Conservation (phyloP, 2,329 filamentous ascomycete species). For the Didymella pomorum region DNA sequence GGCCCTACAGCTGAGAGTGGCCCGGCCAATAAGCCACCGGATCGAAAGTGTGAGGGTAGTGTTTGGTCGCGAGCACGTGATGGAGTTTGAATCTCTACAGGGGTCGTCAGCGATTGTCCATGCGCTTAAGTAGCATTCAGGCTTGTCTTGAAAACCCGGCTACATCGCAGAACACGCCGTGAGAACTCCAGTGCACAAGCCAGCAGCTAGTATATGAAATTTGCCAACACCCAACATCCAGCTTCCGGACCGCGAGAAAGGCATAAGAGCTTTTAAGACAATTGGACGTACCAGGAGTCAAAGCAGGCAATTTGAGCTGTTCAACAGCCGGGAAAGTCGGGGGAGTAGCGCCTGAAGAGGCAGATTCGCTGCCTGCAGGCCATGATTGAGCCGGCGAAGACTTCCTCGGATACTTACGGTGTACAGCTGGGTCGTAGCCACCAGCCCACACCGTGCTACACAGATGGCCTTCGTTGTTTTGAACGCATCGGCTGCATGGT, state of each 20-base stretch:
- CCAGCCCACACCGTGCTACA: slow-evolving; percentile 46
- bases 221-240: not conserved
- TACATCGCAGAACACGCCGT: not conserved
- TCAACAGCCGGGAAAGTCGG: slow-evolving; percentile 7
- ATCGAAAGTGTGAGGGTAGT: slow-evolving; percentile 8
- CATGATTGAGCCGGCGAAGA: slow-evolving; percentile 12
- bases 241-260: too few relatives aligned
- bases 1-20: slow-evolving; percentile 19
- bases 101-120: not conserved
- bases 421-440: slow-evolving; percentile 44
- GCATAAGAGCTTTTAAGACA: not conserved
- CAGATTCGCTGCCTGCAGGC: slow-evolving; percentile 21
- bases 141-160: too few relatives aligned
- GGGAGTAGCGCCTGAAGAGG: slow-evolving; percentile 23
- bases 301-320: slow-evolving; percentile 11
- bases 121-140: too few relatives aligned
- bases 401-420: slow-evolving; percentile 39
- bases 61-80: slow-evolving; percentile 6
- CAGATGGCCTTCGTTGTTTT: slow-evolving; percentile 43
- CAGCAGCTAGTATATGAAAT: not conserved
- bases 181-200: too few relatives aligned
- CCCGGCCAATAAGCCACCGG: slow-evolving; percentile 2
- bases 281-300: slow-evolving; percentile 14
- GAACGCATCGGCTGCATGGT: slow-evolving; percentile 38
- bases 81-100: slow-evolving; percentile 13